Conservation (phyloP, 2,329 filamentous ascomycete species). For the Colletotrichum graminicola region DNA sequence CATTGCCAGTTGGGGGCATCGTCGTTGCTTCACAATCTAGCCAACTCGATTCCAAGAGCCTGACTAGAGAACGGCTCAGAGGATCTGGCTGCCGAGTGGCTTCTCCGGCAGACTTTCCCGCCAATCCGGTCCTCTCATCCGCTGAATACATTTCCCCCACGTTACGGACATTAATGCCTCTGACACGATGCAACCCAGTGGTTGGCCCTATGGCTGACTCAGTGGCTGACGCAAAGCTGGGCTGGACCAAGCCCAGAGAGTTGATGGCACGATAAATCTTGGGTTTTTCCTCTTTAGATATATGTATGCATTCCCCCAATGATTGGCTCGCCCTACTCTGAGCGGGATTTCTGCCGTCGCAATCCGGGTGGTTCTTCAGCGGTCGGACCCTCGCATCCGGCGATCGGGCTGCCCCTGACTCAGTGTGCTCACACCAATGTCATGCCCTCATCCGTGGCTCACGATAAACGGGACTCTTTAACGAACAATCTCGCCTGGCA, state of each 20-base stretch:
- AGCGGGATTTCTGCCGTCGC: neutral
- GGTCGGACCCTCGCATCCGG: slow-evolving; percentile 16
- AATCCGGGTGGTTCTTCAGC: neutral
- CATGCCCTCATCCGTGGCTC: neutral
- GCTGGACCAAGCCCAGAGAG: neutral
- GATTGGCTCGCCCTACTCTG: neutral
- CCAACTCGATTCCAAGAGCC: neutral
- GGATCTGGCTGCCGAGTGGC: neutral
- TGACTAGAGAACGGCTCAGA: neutral
- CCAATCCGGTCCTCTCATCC: neutral
- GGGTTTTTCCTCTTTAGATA: neutral
- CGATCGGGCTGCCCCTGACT: neutral
- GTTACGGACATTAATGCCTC: neutral
- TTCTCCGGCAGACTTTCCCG: neutral
- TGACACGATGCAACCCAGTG: neutral
- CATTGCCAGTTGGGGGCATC: neutral
- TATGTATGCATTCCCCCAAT: too few relatives aligned
- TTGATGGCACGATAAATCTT: neutral
- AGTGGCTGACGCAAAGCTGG: too few relatives aligned
- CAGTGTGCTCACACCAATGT: neutral
- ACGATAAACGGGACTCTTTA: neutral
- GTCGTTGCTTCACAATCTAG: neutral
- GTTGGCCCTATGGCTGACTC: too few relatives aligned
- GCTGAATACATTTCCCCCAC: neutral
- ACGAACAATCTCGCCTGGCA: neutral